phyloP scores from a whole-genome alignment of 768 basidiomycete genomes.

The Hypholoma sublateritium region DNA sequence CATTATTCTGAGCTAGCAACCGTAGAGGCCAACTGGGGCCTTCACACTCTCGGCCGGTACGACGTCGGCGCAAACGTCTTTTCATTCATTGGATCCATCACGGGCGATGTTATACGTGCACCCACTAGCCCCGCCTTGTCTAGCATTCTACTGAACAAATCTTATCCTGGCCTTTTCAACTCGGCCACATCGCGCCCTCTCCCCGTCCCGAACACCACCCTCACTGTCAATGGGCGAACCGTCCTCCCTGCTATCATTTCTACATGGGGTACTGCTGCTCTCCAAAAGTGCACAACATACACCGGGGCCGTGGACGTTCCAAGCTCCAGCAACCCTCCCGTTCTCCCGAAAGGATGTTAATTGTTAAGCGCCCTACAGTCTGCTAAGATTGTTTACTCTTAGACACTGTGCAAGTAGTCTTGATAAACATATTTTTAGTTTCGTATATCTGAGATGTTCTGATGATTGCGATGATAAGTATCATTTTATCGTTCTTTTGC shows the following conservation, averaged over 20 bases:
- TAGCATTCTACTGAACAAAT: constrained; percentile 19
- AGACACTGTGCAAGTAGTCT: no score
- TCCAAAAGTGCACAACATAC: constrained; percentile 26
- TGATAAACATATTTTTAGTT: no score
- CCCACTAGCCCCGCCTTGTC: constrained; percentile 4
- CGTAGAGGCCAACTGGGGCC: constrained; percentile 60
- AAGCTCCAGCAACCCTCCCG: constrained; percentile 16
- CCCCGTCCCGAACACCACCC: constrained; percentile 24
- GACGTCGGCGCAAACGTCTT: constrained; percentile 62
- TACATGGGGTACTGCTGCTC: constrained; percentile 21
- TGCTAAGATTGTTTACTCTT: neutral
- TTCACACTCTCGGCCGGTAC: constrained; percentile 57
- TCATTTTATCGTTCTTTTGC: no score
- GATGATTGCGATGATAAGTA: no score
- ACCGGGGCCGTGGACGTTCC: constrained; percentile 17
- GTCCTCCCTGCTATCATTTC: constrained; percentile 22
- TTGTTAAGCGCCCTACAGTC: neutral
- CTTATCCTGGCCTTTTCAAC: constrained; percentile 30
- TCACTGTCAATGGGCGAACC: constrained; percentile 23
- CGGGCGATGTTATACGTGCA: constrained; percentile 37
- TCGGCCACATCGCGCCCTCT: constrained; percentile 7
- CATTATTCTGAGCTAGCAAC: constrained; percentile 61
- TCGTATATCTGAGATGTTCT: no score
- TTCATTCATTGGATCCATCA: constrained; percentile 44
- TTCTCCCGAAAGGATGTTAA: constrained; percentile 9